phyloP scores from a whole-genome alignment of 441 rosid species.

The Gossypium trilobum region DNA sequence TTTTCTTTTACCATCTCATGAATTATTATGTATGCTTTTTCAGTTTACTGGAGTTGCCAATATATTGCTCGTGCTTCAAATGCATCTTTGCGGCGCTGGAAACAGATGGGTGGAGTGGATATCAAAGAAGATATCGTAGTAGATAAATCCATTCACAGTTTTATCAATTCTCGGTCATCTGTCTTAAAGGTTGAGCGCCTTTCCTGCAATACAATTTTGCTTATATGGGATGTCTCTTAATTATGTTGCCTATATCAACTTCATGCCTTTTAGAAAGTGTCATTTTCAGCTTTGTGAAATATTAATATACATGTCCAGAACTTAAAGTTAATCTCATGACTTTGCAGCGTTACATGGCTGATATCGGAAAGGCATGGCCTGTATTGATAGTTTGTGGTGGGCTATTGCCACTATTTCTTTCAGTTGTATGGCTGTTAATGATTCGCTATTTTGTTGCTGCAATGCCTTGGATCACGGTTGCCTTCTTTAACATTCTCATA shows the following conservation, averaged over 20 bases:
- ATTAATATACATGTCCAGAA: background rate
- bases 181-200: conserved; percentile 63
- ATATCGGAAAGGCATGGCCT: conserved; percentile 84
- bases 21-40: background rate
- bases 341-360: conserved; percentile 89
- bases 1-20: background rate
- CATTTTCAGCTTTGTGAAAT: background rate
- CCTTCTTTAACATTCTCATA: conserved; percentile 69
- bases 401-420: conserved; percentile 72
- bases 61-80: conserved; percentile 81
- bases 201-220: conserved; percentile 2
- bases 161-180: conserved; percentile 76
- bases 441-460: conserved; percentile 87
- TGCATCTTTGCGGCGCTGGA: conserved; percentile 75
- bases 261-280: background rate
- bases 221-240: background rate
- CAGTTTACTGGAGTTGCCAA: conserved; percentile 96
- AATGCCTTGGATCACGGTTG: conserved; percentile 97
- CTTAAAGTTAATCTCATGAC: conserved; percentile 17
- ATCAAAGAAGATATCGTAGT: conserved; percentile 74
- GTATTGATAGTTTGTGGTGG: conserved; percentile 92
- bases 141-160: conserved; percentile 73
- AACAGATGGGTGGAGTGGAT: conserved; percentile 80
- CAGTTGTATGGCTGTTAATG: conserved; percentile 82
- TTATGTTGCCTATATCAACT: conserved; percentile 10